Base-by-base conservation (phyloP, 148 eudicot species). In the Camellia japonica region DNA sequence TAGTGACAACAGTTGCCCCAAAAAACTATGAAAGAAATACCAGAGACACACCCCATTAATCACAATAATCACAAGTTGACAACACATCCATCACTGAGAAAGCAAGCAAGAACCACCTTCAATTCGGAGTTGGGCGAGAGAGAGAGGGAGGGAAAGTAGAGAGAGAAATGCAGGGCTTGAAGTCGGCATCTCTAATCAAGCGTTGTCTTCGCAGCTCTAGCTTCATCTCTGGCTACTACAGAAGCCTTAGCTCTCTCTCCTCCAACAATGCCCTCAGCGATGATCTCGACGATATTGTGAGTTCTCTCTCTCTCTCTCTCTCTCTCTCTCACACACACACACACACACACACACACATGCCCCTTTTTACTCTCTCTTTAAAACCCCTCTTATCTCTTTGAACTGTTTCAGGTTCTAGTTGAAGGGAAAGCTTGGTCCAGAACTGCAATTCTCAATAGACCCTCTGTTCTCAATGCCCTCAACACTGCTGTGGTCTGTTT, bases 361-460 rank as follows among this genome's bases (percentile, higher is more conserved):
- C 0, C 6, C 42, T 7, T 5, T 78, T 77, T 77, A 14, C 10
- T 55, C 20, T 46, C 74, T 74, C 44, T 14, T 20, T 81, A 42
- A 75, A 23, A 3, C 62, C 16, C 42, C 14, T 42, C 43, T 30
- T 30, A 30, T 18, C 77, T 64, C 14, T 59, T 0, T 46, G 42
- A 38, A 43, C 54, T n/a, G 7, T 42, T 79, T 71, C 77, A 90
- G 91, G 91, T 94, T 70, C 58, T 92, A 20, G 96, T 90, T 46
- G 90, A 94, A 86, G 98, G 90, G 52, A 86, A 89, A 55, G 81
- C 85, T 69, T 74, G 81, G 30, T 86, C 88, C 71, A 90, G 96
- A 79, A 92, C 90, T 23, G 96, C 94, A 59, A 83, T 94, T 82
- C 94, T 94, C 59, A 87, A 94, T 73, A 83, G 96, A 71, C 96